phyloP scores from a whole-genome alignment of 306 rosid species.

The Rosa multiflora region DNA sequence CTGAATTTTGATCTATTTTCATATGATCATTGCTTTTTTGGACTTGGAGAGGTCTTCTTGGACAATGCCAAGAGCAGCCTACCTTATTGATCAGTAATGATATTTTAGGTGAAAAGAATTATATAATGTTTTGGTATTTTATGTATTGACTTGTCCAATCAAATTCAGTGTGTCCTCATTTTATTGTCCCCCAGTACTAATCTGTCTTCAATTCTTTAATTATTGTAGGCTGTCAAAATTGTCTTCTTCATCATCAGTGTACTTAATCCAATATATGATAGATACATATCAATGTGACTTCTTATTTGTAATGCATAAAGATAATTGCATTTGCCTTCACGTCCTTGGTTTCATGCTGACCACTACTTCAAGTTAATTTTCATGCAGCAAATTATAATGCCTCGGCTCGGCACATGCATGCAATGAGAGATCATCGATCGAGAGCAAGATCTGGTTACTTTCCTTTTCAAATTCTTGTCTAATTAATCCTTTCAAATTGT shows the following conservation, averaged over 20 bases:
- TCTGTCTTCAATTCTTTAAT: slow-evolving; percentile 7
- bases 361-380: neutral
- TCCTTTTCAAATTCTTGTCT: neutral
- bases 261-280: neutral
- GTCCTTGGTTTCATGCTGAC: neutral
- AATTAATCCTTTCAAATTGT: neutral
- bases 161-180: slow-evolving; percentile 19
- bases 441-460: neutral
- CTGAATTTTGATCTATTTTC: neutral
- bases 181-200: slow-evolving; percentile 4
- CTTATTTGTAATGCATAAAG: neutral
- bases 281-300: neutral
- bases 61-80: slow-evolving; percentile 1
- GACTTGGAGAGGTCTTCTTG: neutral
- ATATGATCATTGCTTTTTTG: neutral
- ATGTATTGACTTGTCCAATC: slow-evolving; percentile 22
- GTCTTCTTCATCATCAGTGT: neutral
- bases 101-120: neutral
- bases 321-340: neutral
- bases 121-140: slow-evolving; percentile 12
- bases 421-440: neutral
- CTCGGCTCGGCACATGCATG: neutral
- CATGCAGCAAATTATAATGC: neutral
- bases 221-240: slow-evolving; percentile 5
- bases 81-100: neutral